A percentile compares a stretch with the other conserved stretches of the same genome.
Conservation (phyloP, 805 yeast genomes). For the Pichia scutulata region DNA sequence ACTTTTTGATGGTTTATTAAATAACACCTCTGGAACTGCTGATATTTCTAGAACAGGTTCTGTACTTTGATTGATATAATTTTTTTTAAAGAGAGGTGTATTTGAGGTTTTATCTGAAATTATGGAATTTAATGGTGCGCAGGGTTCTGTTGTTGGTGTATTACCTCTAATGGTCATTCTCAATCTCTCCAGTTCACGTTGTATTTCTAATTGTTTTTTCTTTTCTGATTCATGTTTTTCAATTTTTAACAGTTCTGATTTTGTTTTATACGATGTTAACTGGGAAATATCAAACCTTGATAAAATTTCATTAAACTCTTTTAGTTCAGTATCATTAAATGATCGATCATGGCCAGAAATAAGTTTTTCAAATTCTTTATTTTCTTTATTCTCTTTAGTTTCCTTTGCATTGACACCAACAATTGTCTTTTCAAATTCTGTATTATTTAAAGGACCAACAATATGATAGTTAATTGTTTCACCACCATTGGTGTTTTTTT, state of each 20-base stretch:
- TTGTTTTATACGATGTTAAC: not conserved
- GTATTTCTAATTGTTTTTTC: not conserved
- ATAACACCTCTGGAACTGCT: not conserved
- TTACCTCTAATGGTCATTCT: not conserved
- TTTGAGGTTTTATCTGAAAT: not conserved
- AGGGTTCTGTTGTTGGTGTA: not conserved
- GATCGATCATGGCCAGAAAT: slow-evolving; percentile 9
- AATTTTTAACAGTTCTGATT: not conserved
- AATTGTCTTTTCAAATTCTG: slow-evolving; percentile 8
- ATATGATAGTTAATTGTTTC: slow-evolving; percentile 15
- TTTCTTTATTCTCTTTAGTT: slow-evolving; percentile 13
- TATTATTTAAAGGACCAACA: slow-evolving; percentile 6
- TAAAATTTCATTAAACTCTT: slow-evolving; percentile 8
- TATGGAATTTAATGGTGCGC: not conserved
- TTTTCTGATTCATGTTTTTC: not conserved
- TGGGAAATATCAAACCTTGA: not conserved
- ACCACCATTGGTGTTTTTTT: slow-evolving; percentile 20
- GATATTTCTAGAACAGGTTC: not conserved
- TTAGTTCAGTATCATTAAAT: slow-evolving; percentile 1
- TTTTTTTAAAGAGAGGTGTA: not conserved
- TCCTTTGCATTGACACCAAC: slow-evolving; percentile 5
- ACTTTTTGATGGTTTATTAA: not conserved
- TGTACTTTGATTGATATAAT: not conserved
- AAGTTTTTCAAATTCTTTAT: slow-evolving; percentile 10
- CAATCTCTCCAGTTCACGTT: not conserved